Evolutionary conservation across 2,329 filamentous ascomycete species (phyloP).

Genomic region (Apiospora koreana): DNA sequence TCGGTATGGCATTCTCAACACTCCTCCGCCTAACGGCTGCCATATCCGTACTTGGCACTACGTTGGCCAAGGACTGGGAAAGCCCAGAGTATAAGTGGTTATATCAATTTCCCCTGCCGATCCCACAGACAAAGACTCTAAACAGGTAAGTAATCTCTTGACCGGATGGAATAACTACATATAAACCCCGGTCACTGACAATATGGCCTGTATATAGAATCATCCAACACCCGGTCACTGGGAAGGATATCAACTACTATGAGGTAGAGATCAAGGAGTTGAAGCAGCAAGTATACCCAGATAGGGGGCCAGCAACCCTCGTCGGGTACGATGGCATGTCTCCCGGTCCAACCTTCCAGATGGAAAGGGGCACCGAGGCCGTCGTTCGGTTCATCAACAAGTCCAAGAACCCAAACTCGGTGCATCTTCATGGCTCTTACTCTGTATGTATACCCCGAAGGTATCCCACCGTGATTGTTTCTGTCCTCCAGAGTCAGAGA

Average conservation of each 20-base stretch:
- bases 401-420: conserved; percentile 42
- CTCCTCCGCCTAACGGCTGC: not conserved
- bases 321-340: conserved; percentile 55
- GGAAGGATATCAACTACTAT: conserved; percentile 37
- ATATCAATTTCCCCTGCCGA: conserved; percentile 12
- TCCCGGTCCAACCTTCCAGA: conserved; percentile 54
- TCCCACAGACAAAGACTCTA: conserved; percentile 5
- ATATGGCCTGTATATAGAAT: conserved; percentile 18
- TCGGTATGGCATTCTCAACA: not conserved
- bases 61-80: conserved; percentile 12
- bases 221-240: conserved; percentile 37
- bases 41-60: not conserved
- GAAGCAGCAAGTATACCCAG: conserved; percentile 37
- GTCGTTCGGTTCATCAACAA: conserved; percentile 57
- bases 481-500: not conserved
- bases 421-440: conserved; percentile 59
- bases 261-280: conserved; percentile 37
- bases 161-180: not conserved
- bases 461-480: not conserved
- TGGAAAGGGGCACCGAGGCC: conserved; percentile 49
- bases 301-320: conserved; percentile 31
- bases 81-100: conserved; percentile 11
- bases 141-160: not conserved
- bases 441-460: conserved; percentile 24
- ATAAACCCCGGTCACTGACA: not conserved